A percentile compares a stretch with the other conserved stretches of the same genome.
Conservation (phyloP, 352 stramenopile species). For the Pythium utonaiense region DNA sequence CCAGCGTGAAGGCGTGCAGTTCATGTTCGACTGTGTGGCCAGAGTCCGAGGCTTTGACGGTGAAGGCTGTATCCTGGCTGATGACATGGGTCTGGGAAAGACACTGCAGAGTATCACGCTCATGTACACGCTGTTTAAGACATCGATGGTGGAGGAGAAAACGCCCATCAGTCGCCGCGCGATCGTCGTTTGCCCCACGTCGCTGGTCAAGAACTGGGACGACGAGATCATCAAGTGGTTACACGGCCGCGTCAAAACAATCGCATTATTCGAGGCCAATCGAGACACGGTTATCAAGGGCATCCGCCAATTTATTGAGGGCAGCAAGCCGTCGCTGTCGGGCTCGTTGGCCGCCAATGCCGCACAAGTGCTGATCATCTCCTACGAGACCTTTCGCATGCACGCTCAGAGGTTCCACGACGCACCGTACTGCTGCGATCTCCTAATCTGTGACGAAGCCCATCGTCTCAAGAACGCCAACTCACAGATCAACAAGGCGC, state of each 20-base stretch:
- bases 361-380: conserved; percentile 82
- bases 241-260: conserved; percentile 76
- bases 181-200: conserved; percentile 85
- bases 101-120: conserved; percentile 86
- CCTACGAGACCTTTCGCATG: conserved; percentile 92
- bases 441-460: conserved; percentile 98
- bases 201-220: conserved; percentile 88
- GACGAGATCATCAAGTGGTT: conserved; percentile 89
- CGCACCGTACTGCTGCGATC: conserved; percentile 85
- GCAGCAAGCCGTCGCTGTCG: conserved; percentile 55
- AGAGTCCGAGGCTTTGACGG: conserved; percentile 72
- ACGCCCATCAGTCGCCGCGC: conserved; percentile 63
- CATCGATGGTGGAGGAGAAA: conserved; percentile 46
- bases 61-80: conserved; percentile 82
- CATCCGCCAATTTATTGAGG: conserved; percentile 81
- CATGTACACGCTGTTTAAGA: conserved; percentile 81
- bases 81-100: conserved; percentile 88
- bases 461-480: conserved; percentile 98
- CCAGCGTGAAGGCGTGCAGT: conserved; percentile 95
- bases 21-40: conserved; percentile 96
- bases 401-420: conserved; percentile 90
- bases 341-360: conserved; percentile 29
- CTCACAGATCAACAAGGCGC: conserved; percentile 89
- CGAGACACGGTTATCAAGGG: conserved; percentile 78
- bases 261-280: conserved; percentile 80